These are phyloP conservation scores for Cyclospora cayetanensis DNA, from an alignment of 169 alveolate species.

Conservation along the genomic window DNA sequence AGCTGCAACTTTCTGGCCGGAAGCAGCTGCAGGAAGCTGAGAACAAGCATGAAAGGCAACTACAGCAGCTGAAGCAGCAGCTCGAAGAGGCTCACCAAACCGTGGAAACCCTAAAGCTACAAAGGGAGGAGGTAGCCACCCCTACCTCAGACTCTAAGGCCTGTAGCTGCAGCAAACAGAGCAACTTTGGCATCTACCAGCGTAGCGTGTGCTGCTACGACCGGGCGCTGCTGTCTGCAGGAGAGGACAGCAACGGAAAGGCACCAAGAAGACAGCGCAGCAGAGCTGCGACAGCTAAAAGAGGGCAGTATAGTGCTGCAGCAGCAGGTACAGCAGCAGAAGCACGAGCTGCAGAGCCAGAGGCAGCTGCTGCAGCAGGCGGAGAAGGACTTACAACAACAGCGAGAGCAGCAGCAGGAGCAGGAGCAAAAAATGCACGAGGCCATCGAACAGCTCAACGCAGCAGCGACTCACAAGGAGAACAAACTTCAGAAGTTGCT, in stretches of 20 bases:
- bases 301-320: slow-evolving; percentile 26
- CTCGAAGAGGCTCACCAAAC: slow-evolving; percentile 33
- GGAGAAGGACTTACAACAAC: slow-evolving; percentile 18
- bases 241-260: slow-evolving; percentile 7
- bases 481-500: slow-evolving; percentile 29
- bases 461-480: slow-evolving; percentile 46
- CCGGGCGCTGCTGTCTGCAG: background rate
- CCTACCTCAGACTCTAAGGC: background rate
- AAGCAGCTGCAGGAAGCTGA: slow-evolving; percentile 30
- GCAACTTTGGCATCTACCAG: too few relatives aligned
- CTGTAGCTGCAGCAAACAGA: background rate
- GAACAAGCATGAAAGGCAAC: background rate
- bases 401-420: slow-evolving; percentile 34
- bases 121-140: slow-evolving; percentile 3
- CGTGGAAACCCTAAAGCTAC: slow-evolving; percentile 4
- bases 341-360: slow-evolving; percentile 8
- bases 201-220: background rate
- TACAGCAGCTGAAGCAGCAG: background rate
- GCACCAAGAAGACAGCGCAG: slow-evolving; percentile 1
- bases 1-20: background rate
- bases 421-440: slow-evolving; percentile 45
- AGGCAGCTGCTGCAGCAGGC: slow-evolving; percentile 11
- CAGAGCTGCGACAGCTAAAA: background rate
- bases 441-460: slow-evolving; percentile 32
- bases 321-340: slow-evolving; percentile 24